Percentiles rank a stretch among this genome's conserved stretches.
Evolutionary conservation across 768 basidiomycete genomes (phyloP).

Genomic region (Serendipita sp.): DNA sequence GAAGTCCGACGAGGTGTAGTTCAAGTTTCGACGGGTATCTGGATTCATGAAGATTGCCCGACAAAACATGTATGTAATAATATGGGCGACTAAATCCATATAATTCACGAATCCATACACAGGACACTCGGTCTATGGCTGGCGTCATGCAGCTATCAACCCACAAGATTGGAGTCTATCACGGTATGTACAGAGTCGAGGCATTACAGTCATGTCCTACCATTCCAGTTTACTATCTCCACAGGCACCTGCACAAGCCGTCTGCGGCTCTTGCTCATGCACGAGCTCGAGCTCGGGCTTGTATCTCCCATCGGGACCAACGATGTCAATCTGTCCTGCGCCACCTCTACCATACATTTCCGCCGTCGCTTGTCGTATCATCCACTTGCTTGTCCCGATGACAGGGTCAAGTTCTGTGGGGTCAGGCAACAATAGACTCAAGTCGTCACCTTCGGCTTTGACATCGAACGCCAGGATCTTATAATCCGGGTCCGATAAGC

Average conservation of each 20-base stretch:
- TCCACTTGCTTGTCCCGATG: conserved; percentile 52
- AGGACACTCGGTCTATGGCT: too few species aligned
- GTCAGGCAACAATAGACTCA: conserved; percentile 40
- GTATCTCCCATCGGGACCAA: conserved; percentile 15
- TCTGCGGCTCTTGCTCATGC: background rate
- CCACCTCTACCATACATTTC: conserved; percentile 21
- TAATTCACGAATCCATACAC: too few species aligned
- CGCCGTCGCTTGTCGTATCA: conserved; percentile 36
- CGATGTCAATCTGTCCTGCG: conserved; percentile 23
- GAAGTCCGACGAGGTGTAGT: too few species aligned
- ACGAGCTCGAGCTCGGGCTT: background rate
- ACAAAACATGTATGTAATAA: too few species aligned
- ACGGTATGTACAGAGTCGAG: too few species aligned
- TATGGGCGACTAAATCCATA: too few species aligned
- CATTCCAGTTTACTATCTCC: background rate
- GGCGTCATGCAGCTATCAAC: too few species aligned
- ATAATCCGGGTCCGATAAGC: conserved; percentile 43
- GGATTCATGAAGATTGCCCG: too few species aligned
- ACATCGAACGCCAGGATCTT: conserved; percentile 47
- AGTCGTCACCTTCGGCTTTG: conserved; percentile 25
- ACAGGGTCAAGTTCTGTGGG: conserved; percentile 36
- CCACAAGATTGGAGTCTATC: too few species aligned
- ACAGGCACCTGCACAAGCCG: conserved; percentile 8
- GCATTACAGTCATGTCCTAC: background rate
- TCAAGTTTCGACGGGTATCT: too few species aligned